phyloP scores from a whole-genome alignment of 768 basidiomycete species.

The Suillus tomentosus region DNA sequence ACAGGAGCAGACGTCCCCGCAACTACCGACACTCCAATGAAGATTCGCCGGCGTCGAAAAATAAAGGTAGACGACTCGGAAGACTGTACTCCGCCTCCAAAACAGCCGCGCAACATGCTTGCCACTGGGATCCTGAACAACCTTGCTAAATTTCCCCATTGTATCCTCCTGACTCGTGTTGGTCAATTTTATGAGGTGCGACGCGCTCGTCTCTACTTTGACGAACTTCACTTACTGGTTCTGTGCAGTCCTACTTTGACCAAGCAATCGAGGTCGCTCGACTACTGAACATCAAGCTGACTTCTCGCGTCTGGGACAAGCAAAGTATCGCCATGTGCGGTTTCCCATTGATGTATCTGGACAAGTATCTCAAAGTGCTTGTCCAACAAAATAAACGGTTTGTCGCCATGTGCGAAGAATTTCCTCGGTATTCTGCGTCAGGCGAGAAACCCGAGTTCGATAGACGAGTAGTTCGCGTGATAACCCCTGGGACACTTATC shows the following conservation, averaged over 20 bases:
- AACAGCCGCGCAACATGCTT: conserved; percentile 49
- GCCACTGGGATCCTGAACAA: conserved; percentile 74
- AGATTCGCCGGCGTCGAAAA: neutral
- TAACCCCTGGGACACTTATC: conserved; percentile 93
- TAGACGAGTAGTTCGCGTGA: conserved; percentile 80
- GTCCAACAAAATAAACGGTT: conserved; percentile 83
- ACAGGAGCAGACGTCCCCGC: neutral
- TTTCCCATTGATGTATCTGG: conserved; percentile 83
- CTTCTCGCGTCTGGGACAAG: conserved; percentile 73
- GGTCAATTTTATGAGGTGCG: conserved; percentile 94
- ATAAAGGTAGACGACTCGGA: conserved; percentile 3
- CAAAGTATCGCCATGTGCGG: conserved; percentile 82
- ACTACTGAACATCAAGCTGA: conserved; percentile 81
- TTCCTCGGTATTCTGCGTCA: conserved; percentile 47
- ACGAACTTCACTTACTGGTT: conserved; percentile 13
- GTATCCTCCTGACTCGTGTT: conserved; percentile 87
- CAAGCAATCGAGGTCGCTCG: conserved; percentile 80
- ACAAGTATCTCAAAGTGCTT: conserved; percentile 83
- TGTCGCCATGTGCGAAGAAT: conserved; percentile 95
- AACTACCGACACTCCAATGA: neutral
- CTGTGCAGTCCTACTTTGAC: conserved; percentile 83
- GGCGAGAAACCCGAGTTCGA: conserved; percentile 67
- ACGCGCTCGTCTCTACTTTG: conserved; percentile 14
- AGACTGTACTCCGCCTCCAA: conserved; percentile 12
- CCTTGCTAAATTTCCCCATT: conserved; percentile 78